Evolutionary conservation across 2,329 filamentous ascomycete genomes (phyloP), one percentile per base, ranked within the genome.

Genomic region (Ceratocystis alfenasii): DNA sequence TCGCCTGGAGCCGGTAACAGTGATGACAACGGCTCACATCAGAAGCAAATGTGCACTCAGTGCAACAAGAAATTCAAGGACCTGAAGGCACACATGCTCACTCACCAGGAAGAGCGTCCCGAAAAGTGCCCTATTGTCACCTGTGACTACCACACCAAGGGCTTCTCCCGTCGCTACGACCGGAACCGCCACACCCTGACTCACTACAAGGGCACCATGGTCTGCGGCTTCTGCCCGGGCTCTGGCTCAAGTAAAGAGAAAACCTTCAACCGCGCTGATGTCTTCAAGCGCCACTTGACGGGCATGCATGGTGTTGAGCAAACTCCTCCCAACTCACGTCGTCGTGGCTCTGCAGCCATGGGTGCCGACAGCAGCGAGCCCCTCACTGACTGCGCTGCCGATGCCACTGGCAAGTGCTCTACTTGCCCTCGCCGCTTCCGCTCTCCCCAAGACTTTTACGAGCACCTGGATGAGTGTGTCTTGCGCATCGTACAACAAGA

Each of bases 131-230:
- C 92, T 0, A 96, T 96, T 70, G 81, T 87, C 67, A 94, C 87
- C 0, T 96, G 92, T 78, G 90, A 95, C 72, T 96, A 96, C 76
- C 87, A 95, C 78, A 79, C 83, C 72, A 96, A 96, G 77, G 92
- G 92, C 3, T 96, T 96, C 73, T 91, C 92, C 10, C 83, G 92
- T 71, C 96, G 96, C 77, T 96, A 96, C 74, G 92, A 96, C 79
- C 95, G 95, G 81, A 96, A 96, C 77, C 81, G 92, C 57, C 92
- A 96, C 75, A 95, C 91, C 4, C 77, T 96, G 69, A 96, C 92
- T 4, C 92, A 96, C 75, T 96, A 96, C 82, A 96, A 96, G 78
- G 92, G 92, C 50, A 96, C 89, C 62, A 96, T 96, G 92, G 90
- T 96, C 28, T 96, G 92, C 73, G 91, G 90, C 36, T 96, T 96